Evolutionary conservation across 495 filamentous ascomycete species (phyloP).

Genomic region (Penicillium paxilli): DNA sequence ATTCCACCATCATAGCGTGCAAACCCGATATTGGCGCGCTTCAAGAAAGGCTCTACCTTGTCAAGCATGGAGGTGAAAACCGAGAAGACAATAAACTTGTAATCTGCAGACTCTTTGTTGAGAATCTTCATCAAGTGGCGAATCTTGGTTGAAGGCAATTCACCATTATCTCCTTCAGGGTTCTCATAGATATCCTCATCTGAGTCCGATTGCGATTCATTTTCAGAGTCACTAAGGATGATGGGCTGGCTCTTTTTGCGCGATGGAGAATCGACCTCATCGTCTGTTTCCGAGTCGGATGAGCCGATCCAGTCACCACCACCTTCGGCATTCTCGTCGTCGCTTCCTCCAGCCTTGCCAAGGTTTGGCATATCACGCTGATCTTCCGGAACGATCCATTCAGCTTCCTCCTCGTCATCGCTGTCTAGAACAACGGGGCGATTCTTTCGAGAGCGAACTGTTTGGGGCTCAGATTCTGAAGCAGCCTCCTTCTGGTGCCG

Average conservation of each 20-base stretch:
- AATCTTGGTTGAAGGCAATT: conserved; percentile 85
- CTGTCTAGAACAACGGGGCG: conserved; percentile 59
- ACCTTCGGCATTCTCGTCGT: conserved; percentile 84
- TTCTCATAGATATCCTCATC: conserved; percentile 44
- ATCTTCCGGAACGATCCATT: conserved; percentile 72
- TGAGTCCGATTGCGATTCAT: conserved; percentile 23
- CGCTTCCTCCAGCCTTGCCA: conserved; percentile 76
- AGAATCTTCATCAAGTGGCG: conserved; percentile 79
- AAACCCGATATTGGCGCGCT: conserved; percentile 67
- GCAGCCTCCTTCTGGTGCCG: conserved; percentile 34
- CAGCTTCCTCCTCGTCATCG: conserved; percentile 66
- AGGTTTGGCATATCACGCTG: conserved; percentile 57
- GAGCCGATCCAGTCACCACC: conserved; percentile 76
- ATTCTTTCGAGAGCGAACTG: conserved; percentile 49
- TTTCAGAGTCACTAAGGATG: conserved; percentile 19
- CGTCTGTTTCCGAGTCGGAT: conserved; percentile 58
- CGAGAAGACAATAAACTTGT: conserved; percentile 98
- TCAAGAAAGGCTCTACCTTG: conserved; percentile 89
- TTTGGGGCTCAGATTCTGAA: conserved; percentile 21
- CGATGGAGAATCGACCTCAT: conserved; percentile 39
- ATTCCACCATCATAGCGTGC: conserved; percentile 95
- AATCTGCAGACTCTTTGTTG: conserved; percentile 66
- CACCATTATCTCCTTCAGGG: conserved; percentile 48
- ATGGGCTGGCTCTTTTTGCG: conserved; percentile 21
- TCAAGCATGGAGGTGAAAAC: conserved; percentile 98